phyloP scores from a whole-genome alignment of 805 yeast genomes.

The Clavispora fructus region DNA sequence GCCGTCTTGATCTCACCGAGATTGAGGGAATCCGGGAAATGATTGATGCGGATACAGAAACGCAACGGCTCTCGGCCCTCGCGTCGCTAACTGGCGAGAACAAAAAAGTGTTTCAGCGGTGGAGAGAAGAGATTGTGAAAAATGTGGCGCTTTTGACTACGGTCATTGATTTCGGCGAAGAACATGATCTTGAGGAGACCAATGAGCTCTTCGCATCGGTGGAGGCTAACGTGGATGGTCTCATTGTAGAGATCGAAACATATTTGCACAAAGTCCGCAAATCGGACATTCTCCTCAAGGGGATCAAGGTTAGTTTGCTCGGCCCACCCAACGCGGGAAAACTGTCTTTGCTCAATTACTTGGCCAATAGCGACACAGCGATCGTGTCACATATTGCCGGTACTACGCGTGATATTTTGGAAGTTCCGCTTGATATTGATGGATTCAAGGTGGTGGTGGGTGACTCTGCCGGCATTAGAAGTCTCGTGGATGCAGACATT shows the following conservation, averaged over 20 bases:
- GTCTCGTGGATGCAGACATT: constrained; percentile 39
- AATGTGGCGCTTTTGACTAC: constrained; percentile 78
- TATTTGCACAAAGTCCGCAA: constrained; percentile 45
- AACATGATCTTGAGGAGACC: constrained; percentile 72
- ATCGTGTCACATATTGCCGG: constrained; percentile 91
- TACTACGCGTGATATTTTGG: constrained; percentile 86
- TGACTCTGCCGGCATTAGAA: constrained; percentile 90
- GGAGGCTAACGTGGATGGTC: constrained; percentile 29
- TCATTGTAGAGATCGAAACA: constrained; percentile 42
- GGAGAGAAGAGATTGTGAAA: constrained; percentile 66
- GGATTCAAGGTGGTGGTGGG: constrained; percentile 83
- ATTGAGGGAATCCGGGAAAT: constrained; percentile 85
- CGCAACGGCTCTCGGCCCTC: constrained; percentile 73
- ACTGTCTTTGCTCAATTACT: constrained; percentile 73
- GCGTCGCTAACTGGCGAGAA: constrained; percentile 69
- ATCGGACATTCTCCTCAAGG: constrained; percentile 62
- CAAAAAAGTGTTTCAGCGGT: constrained; percentile 45
- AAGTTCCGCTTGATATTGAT: constrained; percentile 70
- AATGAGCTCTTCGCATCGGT: constrained; percentile 50
- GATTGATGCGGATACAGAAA: constrained; percentile 91
- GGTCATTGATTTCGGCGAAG: constrained; percentile 91
- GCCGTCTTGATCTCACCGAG: constrained; percentile 79
- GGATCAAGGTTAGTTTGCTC: constrained; percentile 65
- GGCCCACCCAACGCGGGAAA: constrained; percentile 98
- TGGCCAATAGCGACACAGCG: constrained; percentile 78